Conservation (phyloP, 768 basidiomycete species). For the Mycena crocata region DNA sequence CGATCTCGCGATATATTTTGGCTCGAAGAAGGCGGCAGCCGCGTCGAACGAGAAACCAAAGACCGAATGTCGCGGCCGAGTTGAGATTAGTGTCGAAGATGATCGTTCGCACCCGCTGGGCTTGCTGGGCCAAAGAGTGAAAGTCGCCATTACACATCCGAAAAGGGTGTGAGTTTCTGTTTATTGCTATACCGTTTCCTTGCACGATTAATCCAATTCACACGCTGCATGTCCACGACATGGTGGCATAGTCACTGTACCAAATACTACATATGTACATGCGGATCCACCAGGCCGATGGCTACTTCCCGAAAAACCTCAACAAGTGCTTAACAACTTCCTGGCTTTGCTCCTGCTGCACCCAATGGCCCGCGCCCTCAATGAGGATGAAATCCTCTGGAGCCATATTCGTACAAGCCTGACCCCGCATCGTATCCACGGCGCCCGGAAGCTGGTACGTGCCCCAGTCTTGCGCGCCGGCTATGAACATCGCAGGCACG, state of each 20-base stretch:
- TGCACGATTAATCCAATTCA: no score
- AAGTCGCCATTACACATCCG: slow-evolving; percentile 27
- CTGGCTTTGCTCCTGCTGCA: slow-evolving; percentile 28
- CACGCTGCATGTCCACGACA: no score
- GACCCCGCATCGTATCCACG: slow-evolving; percentile 13
- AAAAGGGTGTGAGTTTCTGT: slow-evolving; percentile 4
- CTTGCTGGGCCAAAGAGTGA: slow-evolving; percentile 29
- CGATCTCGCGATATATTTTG: slow-evolving; percentile 18
- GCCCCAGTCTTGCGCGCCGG: slow-evolving; percentile 71
- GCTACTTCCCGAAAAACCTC: slow-evolving; percentile 22
- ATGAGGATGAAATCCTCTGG: slow-evolving; percentile 32
- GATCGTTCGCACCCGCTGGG: slow-evolving; percentile 29
- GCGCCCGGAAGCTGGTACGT: slow-evolving; percentile 66
- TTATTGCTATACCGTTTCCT: background rate
- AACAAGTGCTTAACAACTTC: slow-evolving; percentile 25
- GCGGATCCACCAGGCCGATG: no score
- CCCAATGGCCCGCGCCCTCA: slow-evolving; percentile 33
- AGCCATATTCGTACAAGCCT: slow-evolving; percentile 28
- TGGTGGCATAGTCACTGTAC: no score
- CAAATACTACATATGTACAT: no score
- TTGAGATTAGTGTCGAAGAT: slow-evolving; percentile 21
- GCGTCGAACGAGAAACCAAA: background rate
- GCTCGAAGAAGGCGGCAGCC: background rate
- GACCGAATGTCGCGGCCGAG: slow-evolving; percentile 19
- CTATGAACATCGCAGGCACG: slow-evolving; percentile 68